Conservation (phyloP, 176 grass and related monocot genomes). For the Themeda triandra region DNA sequence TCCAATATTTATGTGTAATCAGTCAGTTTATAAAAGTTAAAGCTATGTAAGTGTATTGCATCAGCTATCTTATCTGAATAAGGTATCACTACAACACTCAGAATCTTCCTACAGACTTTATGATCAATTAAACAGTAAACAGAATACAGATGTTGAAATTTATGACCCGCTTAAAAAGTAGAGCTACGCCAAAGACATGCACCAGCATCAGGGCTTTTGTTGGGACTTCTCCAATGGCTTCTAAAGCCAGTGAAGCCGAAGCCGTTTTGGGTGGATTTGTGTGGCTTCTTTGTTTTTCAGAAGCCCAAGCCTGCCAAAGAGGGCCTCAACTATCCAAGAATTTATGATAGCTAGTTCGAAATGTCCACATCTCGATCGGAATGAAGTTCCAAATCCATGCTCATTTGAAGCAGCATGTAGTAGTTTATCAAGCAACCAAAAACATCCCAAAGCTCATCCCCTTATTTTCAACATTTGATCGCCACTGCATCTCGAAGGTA, state of each 20-base stretch:
- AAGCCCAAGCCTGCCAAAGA: no score
- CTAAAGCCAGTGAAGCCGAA: background rate
- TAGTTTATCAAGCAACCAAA: background rate
- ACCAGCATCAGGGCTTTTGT: background rate
- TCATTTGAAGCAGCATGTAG: background rate
- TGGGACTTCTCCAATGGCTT: background rate
- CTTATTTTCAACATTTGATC: slow-evolving; percentile 5
- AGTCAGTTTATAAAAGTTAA: background rate
- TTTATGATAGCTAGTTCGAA: background rate
- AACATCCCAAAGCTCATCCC: background rate
- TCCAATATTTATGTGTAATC: background rate
- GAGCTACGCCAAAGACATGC: background rate
- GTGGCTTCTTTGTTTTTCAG: background rate
- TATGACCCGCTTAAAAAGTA: background rate
- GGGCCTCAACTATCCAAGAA: background rate
- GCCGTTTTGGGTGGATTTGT: background rate
- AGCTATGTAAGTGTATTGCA: background rate
- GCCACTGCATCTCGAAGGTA: background rate
- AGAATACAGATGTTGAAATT: background rate
- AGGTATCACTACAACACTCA: background rate
- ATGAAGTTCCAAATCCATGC: background rate
- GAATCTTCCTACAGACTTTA: background rate
- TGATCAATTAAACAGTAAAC: background rate
- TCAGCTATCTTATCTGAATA: background rate
- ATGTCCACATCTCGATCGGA: no score